Percentiles rank a stretch among this genome's conserved stretches.
Conservation (phyloP, 2,329 filamentous ascomycete species). For the Neopestalotiopsis sp. region DNA sequence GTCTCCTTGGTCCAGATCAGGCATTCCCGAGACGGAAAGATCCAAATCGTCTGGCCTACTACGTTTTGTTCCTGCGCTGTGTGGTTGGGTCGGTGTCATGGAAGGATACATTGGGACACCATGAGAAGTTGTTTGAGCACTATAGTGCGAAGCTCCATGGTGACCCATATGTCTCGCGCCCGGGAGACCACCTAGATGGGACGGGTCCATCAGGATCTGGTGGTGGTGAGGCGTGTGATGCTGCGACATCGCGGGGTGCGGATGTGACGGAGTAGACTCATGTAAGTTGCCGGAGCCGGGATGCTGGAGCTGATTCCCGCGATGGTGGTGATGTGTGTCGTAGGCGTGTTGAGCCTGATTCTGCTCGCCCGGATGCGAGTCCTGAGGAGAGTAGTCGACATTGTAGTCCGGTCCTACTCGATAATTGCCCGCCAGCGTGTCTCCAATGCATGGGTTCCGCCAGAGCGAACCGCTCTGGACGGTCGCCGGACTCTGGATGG, state of each 20-base stretch:
- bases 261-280: constrained; percentile 45
- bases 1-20: constrained; percentile 59
- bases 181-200: constrained; percentile 58
- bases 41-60: constrained; percentile 65
- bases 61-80: constrained; percentile 52
- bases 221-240: constrained; percentile 57
- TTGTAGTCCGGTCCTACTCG: constrained; percentile 73
- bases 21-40: constrained; percentile 55
- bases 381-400: constrained; percentile 76
- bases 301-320: constrained; percentile 57
- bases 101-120: constrained; percentile 58
- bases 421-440: constrained; percentile 77
- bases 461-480: constrained; percentile 79
- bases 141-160: constrained; percentile 60
- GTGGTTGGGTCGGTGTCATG: constrained; percentile 45
- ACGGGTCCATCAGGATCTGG: constrained; percentile 62
- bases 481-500: constrained; percentile 68
- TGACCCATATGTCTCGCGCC: constrained; percentile 54
- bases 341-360: constrained; percentile 69
- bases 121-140: constrained; percentile 50
- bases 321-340: constrained; percentile 48
- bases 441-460: constrained; percentile 76
- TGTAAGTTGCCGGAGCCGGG: constrained; percentile 51
- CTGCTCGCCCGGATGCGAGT: constrained; percentile 68
- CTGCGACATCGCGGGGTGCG: constrained; percentile 47